phyloP scores from a whole-genome alignment of 148 eudicot genomes.

The Fagopyrum esculentum region DNA sequence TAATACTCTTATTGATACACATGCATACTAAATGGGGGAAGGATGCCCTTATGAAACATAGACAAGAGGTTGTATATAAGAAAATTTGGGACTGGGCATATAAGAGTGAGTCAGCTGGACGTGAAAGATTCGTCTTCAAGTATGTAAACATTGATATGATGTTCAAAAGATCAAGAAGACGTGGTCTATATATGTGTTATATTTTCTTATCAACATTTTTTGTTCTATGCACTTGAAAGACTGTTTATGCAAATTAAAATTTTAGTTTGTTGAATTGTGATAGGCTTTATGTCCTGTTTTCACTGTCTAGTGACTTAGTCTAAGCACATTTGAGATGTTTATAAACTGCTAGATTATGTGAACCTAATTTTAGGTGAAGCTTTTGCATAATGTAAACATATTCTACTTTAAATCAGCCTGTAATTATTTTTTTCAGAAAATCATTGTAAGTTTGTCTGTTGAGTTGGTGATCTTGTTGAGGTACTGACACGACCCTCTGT shows the following conservation, averaged over 20 bases:
- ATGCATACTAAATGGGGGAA: not conserved
- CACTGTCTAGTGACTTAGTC: not conserved
- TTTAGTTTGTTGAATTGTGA: too few relatives aligned
- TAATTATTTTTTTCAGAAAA: not conserved
- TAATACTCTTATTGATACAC: not conserved
- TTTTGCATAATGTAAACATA: not conserved
- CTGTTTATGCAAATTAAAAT: too few relatives aligned
- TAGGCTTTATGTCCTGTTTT: not conserved
- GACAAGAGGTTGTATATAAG: not conserved
- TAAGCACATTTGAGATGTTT: not conserved
- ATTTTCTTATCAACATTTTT: too few relatives aligned
- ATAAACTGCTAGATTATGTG: not conserved
- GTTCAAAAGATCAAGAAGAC: too few relatives aligned
- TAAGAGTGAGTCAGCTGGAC: not conserved
- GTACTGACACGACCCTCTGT: not conserved
- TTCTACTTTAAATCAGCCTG: not conserved
- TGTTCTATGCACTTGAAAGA: too few relatives aligned
- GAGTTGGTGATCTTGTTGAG: constrained; percentile 2
- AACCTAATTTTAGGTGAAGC: not conserved
- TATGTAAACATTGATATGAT: too few relatives aligned
- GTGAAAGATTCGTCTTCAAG: not conserved
- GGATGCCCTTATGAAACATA: not conserved
- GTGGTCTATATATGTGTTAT: too few relatives aligned
- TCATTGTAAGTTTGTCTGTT: not conserved
- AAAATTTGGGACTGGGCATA: not conserved